phyloP scores from a whole-genome alignment of 768 basidiomycete genomes.

The Polyporus arcularius region DNA sequence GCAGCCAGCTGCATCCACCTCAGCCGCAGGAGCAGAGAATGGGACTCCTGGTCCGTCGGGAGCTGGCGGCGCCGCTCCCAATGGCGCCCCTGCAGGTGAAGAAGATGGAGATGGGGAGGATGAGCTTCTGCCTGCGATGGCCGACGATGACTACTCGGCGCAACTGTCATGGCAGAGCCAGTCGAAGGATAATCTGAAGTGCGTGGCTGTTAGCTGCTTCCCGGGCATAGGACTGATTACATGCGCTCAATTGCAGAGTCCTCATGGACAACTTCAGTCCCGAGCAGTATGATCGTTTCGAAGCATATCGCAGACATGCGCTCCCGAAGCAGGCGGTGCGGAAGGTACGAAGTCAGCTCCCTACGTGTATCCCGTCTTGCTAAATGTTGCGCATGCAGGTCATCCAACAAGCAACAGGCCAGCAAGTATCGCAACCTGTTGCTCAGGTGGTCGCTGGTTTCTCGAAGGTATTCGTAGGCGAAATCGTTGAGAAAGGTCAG shows the following conservation, averaged over 20 bases:
- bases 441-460: slow-evolving; percentile 91
- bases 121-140: slow-evolving; percentile 80
- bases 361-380: background rate
- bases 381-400: slow-evolving; percentile 47
- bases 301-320: slow-evolving; percentile 83
- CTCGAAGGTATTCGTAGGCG: slow-evolving; percentile 89
- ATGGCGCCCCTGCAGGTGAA: slow-evolving; percentile 30
- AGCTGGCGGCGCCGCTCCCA: background rate
- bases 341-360: slow-evolving; percentile 48
- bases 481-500: slow-evolving; percentile 86
- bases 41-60: slow-evolving; percentile 9
- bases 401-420: slow-evolving; percentile 78
- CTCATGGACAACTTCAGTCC: slow-evolving; percentile 87
- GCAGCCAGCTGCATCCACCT: slow-evolving; percentile 4
- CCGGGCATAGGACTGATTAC: background rate
- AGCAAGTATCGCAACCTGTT: slow-evolving; percentile 84
- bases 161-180: slow-evolving; percentile 84
- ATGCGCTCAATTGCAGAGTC: slow-evolving; percentile 48
- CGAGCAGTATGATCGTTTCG: slow-evolving; percentile 85
- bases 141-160: slow-evolving; percentile 85
- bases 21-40: slow-evolving; percentile 9
- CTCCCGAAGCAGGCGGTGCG: slow-evolving; percentile 81
- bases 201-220: slow-evolving; percentile 18
- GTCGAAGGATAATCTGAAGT: slow-evolving; percentile 88
- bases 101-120: slow-evolving; percentile 77